Evolutionary conservation across 441 rosid genomes (phyloP).

Genomic region (Erodium texanum): DNA sequence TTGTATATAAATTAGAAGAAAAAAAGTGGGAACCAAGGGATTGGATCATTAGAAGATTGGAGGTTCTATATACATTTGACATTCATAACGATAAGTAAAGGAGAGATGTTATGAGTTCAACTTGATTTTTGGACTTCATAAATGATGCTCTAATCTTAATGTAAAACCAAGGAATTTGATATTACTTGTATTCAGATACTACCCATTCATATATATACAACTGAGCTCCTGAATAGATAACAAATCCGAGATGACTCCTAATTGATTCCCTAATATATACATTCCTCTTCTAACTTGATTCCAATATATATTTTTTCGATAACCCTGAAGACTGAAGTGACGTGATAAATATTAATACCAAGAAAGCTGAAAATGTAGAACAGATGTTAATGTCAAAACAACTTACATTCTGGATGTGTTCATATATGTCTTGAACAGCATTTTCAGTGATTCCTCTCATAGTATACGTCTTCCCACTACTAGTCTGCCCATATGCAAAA

Average conservation of each 20-base stretch:
- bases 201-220: no score
- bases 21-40: background rate
- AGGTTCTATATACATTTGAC: background rate
- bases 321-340: background rate
- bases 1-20: background rate
- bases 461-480: conserved; percentile 95
- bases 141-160: background rate
- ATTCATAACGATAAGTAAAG: background rate
- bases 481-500: conserved; percentile 97
- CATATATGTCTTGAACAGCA: conserved; percentile 86
- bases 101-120: no score
- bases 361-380: background rate
- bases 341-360: background rate
- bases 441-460: conserved; percentile 99
- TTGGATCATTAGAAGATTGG: background rate
- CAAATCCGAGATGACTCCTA: no score
- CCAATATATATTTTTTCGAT: background rate
- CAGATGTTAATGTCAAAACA: background rate
- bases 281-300: background rate
- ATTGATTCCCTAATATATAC: no score
- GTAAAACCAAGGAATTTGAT: no score
- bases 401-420: conserved; percentile 72
- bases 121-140: background rate
- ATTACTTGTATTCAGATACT: no score
- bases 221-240: no score